Conservation (phyloP, 73 alveolate genomes). For the Diophrys appendiculata region DNA sequence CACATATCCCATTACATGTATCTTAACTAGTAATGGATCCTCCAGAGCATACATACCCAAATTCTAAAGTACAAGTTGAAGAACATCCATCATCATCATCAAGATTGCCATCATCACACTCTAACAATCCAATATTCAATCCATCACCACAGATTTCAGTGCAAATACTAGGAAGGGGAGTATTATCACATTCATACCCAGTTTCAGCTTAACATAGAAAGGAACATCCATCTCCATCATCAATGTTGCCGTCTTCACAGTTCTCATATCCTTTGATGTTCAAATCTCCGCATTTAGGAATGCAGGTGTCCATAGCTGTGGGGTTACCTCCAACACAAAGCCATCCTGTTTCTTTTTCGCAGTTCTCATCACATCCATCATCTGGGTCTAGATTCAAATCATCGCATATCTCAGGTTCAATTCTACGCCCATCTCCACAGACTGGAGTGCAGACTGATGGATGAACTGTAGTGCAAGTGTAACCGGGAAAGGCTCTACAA, state of each 20-base stretch:
- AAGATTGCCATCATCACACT: conserved; percentile 25
- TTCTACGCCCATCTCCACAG: conserved; percentile 16
- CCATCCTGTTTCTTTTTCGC: conserved; percentile 11
- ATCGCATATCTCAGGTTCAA: conserved; percentile 1
- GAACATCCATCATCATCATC: conserved; percentile 15
- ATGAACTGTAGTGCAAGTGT: background rate
- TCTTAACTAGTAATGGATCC: conserved; percentile 1
- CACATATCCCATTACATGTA: conserved; percentile 16
- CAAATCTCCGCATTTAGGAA: background rate
- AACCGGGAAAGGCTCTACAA: background rate
- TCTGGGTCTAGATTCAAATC: background rate
- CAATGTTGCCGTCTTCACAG: conserved; percentile 15
- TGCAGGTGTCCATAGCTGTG: conserved; percentile 1
- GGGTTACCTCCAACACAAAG: conserved; percentile 9
- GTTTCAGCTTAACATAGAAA: background rate
- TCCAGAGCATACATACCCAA: conserved; percentile 11
- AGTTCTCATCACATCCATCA: background rate
- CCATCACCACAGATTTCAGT: conserved; percentile 19
- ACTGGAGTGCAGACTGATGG: conserved; percentile 1
- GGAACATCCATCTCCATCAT: conserved; percentile 11
- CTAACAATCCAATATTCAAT: background rate
- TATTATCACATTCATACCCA: conserved; percentile 3
- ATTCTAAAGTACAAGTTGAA: background rate
- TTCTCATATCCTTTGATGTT: background rate
- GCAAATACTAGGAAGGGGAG: conserved; percentile 1